Conservation (phyloP, 2,329 filamentous ascomycete species). For the Zarea fungicola region DNA sequence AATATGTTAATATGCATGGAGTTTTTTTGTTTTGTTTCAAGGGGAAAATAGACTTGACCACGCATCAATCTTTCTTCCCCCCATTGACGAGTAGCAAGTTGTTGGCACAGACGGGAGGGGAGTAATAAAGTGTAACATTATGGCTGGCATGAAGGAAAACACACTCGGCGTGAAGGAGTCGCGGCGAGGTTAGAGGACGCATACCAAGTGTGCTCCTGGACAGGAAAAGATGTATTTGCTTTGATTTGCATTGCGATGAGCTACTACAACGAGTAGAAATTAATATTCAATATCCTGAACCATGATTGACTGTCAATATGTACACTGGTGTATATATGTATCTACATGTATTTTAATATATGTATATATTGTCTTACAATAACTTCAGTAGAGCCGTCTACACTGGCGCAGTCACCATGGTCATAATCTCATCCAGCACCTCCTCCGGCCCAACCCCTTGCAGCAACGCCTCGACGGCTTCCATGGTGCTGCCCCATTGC, state of each 20-base stretch:
- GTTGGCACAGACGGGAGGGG: background rate
- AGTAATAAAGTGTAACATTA: background rate
- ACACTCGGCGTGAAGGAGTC: background rate
- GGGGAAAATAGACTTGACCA: too few relatives aligned
- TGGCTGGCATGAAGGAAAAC: conserved; percentile 3
- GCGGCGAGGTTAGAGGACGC: too few relatives aligned
- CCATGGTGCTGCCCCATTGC: conserved; percentile 82
- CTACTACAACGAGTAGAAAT: conserved; percentile 1
- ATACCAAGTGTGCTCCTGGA: too few relatives aligned
- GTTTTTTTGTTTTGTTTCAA: conserved; percentile 14
- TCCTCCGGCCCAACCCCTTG: conserved; percentile 56
- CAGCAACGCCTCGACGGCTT: conserved; percentile 62
- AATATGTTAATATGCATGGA: conserved; percentile 20
- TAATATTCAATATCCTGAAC: conserved; percentile 4
- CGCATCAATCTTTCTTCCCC: too few relatives aligned
- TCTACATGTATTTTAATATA: background rate
- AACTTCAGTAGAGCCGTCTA: too few relatives aligned
- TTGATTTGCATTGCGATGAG: background rate
- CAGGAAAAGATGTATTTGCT: background rate
- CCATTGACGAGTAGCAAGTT: too few relatives aligned
- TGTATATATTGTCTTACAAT: too few relatives aligned
- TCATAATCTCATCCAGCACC: conserved; percentile 60
- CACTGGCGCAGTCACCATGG: conserved; percentile 49
- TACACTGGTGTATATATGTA: background rate
- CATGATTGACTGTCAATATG: background rate